Conservation (phyloP, 495 filamentous ascomycete species). For the Amniculicola lignicola region DNA sequence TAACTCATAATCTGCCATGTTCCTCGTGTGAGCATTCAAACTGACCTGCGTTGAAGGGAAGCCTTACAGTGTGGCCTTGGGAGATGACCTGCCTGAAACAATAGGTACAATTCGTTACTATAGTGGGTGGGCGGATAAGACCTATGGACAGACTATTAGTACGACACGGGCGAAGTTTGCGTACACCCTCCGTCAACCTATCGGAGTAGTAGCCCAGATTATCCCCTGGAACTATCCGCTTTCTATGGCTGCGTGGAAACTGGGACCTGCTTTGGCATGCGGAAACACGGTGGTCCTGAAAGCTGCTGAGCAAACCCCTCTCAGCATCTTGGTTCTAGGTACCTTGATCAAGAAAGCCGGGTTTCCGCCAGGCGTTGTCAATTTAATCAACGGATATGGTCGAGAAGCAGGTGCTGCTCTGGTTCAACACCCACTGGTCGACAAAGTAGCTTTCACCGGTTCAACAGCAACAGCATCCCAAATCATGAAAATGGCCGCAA, state of each 20-base stretch:
- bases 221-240: constrained; percentile 21
- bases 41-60: background rate
- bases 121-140: constrained; percentile 20
- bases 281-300: constrained; percentile 27
- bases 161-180: background rate
- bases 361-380: constrained; percentile 23
- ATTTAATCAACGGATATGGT: constrained; percentile 14
- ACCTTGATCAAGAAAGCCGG: constrained; percentile 16
- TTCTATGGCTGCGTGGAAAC: constrained; percentile 7
- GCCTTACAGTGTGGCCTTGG: background rate
- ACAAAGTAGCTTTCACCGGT: constrained; percentile 40
- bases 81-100: background rate
- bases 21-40: background rate
- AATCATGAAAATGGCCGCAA: constrained; percentile 32
- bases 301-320: constrained; percentile 13
- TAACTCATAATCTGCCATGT: constrained; percentile 2
- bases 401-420: background rate
- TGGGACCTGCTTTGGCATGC: constrained; percentile 8
- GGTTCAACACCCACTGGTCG: constrained; percentile 32
- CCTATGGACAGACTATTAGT: constrained; percentile 5
- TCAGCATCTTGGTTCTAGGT: background rate
- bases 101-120: constrained; percentile 8
- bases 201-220: constrained; percentile 18
- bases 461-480: constrained; percentile 28
- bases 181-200: constrained; percentile 2